Base-by-base conservation (phyloP, 2,329 filamentous ascomycete genomes). In the Claviceps digitariae region DNA sequence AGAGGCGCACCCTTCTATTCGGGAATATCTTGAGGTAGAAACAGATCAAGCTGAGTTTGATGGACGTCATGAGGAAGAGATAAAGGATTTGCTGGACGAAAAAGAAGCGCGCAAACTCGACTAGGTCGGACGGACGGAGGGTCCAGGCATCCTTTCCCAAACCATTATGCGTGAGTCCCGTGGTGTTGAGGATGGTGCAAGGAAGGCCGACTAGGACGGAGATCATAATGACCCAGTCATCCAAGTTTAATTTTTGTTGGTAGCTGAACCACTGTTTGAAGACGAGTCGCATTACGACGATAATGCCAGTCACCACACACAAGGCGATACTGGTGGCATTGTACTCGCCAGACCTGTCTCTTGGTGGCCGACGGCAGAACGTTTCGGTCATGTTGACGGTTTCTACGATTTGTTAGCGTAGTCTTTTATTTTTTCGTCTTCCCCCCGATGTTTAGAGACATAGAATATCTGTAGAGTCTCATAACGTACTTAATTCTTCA, bases 61-160 rank as follows among this genome's bases (percentile, higher is more conserved):
- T 50, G 17, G 25, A 34, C 5, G 46, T 52, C 40, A 52, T 52
- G 25, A 54, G 46, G 17, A 52, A 47, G 17, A 56, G 9, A n/a
- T 56, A 54, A 15, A 56, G 40, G n/a, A 54, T 50, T 21, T 56
- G 48, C 36, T 53, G 51, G 21, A 52, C 48, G 25, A 49, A 55
- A 17, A 55, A 53, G 38, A 43, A 55, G 20, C 36, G 34, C 12
- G 48, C 51, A 36, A 55, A 55, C 17, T 48, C 44, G 44, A 49
- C 54, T 15, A 53, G 25, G 2, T 36, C 17, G 15, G 48, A 27
- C 17, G 57, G 52, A 17, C 31, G 51, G 0, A 68, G 55, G 2
- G 65, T 67, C 67, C 67, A 69, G 20, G 67, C 60, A 34, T 69
- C 67, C 10, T 58, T 59, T 2, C 67, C 67, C 21, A 68, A 53